Conservation (phyloP, 139 green algal species). For the Raphidocelis subcapitata region DNA sequence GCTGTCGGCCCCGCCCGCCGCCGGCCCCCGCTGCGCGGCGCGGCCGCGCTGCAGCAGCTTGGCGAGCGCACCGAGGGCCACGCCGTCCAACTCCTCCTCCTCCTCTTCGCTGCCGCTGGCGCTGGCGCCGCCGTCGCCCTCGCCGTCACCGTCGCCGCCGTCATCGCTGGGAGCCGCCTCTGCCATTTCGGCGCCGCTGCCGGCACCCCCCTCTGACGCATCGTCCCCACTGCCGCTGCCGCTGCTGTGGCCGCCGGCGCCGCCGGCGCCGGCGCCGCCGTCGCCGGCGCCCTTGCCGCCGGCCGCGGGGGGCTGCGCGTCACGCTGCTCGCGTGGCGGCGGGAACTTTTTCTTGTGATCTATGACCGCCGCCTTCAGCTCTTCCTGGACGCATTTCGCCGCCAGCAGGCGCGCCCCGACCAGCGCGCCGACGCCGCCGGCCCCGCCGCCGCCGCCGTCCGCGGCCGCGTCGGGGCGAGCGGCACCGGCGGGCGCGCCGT, state of each 20-base stretch:
- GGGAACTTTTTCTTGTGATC: slow-evolving; percentile 38
- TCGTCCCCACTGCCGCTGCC: neutral
- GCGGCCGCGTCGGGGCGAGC: no score
- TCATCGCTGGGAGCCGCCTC: no score
- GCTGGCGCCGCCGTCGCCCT: neutral
- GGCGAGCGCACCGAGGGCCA: neutral
- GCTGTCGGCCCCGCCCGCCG: neutral
- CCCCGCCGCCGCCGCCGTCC: no score
- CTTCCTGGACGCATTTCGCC: slow-evolving; percentile 32
- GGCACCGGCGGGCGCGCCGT: no score
- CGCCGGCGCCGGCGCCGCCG: neutral
- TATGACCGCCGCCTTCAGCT: slow-evolving; percentile 14
- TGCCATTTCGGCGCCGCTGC: no score
- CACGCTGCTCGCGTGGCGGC: neutral
- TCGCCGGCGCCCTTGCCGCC: no score
- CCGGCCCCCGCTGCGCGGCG: neutral
- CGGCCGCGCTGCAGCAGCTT: neutral
- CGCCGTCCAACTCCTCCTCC: slow-evolving; percentile 4
- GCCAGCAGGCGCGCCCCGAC: slow-evolving; percentile 29
- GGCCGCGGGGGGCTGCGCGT: no score
- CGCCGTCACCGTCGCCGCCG: neutral
- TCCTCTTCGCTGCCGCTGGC: neutral
- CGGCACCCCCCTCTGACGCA: neutral
- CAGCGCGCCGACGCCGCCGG: no score
- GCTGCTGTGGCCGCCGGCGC: neutral